A percentile compares a stretch with the other conserved stretches of the same genome.
These are phyloP conservation scores for Syzygium aqueum DNA, from an alignment of 345 rosid species.

Conservation along the genomic window DNA sequence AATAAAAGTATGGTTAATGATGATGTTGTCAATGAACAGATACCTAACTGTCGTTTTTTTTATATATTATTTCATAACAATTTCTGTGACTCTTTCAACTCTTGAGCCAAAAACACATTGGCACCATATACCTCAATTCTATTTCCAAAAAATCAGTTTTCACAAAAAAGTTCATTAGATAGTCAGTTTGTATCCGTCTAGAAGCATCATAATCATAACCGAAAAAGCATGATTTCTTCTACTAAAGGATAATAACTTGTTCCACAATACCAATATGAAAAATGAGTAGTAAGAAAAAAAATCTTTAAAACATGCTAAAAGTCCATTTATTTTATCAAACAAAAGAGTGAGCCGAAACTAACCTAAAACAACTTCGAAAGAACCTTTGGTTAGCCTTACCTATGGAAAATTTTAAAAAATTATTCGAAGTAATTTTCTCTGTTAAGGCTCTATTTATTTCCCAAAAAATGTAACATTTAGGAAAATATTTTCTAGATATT, in stretches of 20 bases:
- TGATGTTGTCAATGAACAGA: background rate
- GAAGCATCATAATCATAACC: background rate
- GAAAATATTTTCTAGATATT: too few species aligned
- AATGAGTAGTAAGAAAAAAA: background rate
- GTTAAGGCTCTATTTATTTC: too few species aligned
- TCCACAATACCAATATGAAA: background rate
- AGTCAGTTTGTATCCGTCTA: background rate
- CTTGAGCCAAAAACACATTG: background rate
- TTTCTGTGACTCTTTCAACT: background rate
- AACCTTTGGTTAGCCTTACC: background rate
- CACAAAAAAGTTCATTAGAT: background rate
- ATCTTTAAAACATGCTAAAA: background rate
- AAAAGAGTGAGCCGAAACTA: background rate
- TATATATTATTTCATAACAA: too few species aligned
- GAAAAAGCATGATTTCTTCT: background rate
- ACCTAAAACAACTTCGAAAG: background rate
- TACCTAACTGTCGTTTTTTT: too few species aligned
- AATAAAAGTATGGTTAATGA: background rate
- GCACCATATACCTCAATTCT: background rate
- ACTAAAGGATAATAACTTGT: background rate
- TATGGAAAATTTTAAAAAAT: background rate
- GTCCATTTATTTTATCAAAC: background rate
- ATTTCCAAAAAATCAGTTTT: background rate
- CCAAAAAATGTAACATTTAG: too few species aligned
- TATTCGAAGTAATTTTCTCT: background rate